These are phyloP conservation scores for Pyrenophora teres DNA, from an alignment of 2,329 filamentous ascomycete genomes.

Conservation along the genomic window DNA sequence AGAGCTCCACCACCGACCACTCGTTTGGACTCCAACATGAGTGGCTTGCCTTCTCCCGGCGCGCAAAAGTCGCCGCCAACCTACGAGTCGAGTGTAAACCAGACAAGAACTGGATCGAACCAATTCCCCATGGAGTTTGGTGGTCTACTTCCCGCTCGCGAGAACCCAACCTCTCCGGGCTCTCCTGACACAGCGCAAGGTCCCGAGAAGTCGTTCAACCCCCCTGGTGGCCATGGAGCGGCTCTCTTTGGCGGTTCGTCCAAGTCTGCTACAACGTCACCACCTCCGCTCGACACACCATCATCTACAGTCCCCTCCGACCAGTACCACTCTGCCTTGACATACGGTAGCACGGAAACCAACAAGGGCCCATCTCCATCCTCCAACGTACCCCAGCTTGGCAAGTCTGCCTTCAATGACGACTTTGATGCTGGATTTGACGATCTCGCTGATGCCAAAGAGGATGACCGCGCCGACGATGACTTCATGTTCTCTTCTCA, in stretches of 20 bases:
- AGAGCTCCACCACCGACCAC: slow-evolving; percentile 41
- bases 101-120: slow-evolving; percentile 45
- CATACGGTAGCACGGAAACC: slow-evolving; percentile 42
- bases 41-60: slow-evolving; percentile 56
- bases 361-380: slow-evolving; percentile 40
- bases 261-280: slow-evolving; percentile 45
- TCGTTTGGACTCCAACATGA: slow-evolving; percentile 43
- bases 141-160: slow-evolving; percentile 60
- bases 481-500: slow-evolving; percentile 74
- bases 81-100: slow-evolving; percentile 55
- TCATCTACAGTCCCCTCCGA: slow-evolving; percentile 50
- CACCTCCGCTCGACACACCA: slow-evolving; percentile 47
- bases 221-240: slow-evolving; percentile 47
- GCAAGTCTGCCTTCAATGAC: slow-evolving; percentile 66
- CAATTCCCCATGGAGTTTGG: slow-evolving; percentile 61
- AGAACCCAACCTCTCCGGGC: slow-evolving; percentile 55
- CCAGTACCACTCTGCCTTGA: slow-evolving; percentile 49
- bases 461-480: slow-evolving; percentile 72
- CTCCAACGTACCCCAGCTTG: slow-evolving; percentile 42
- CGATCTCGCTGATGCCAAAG: slow-evolving; percentile 81
- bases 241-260: slow-evolving; percentile 47
- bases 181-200: slow-evolving; percentile 43
- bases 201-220: slow-evolving; percentile 46
- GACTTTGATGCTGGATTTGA: slow-evolving; percentile 82
- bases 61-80: slow-evolving; percentile 64